Evolutionary conservation across 2,329 filamentous ascomycete genomes (phyloP).

Genomic region (Gnomoniopsis smithogilvyi): DNA sequence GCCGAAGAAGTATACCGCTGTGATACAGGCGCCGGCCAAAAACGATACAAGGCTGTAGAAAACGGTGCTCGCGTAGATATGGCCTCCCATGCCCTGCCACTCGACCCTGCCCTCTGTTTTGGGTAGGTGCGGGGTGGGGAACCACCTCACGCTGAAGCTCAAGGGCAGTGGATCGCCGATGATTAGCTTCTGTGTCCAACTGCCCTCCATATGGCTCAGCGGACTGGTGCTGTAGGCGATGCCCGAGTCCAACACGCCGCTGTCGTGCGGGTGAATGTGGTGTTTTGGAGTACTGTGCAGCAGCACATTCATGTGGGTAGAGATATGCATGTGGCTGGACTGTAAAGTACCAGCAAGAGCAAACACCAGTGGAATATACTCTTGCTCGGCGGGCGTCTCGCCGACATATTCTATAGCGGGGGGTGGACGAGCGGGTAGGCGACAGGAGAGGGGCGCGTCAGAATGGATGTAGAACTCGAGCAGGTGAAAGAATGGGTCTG

Average conservation of each 20-base stretch:
- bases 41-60: slow-evolving; percentile 62
- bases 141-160: slow-evolving; percentile 82
- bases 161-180: slow-evolving; percentile 84
- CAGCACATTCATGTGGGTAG: slow-evolving; percentile 84
- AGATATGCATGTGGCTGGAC: slow-evolving; percentile 83
- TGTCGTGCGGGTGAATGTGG: slow-evolving; percentile 60
- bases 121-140: slow-evolving; percentile 69
- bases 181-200: slow-evolving; percentile 63
- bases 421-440: slow-evolving; percentile 74
- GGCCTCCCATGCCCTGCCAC: slow-evolving; percentile 63
- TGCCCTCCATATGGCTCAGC: slow-evolving; percentile 55
- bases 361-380: slow-evolving; percentile 82
- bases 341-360: slow-evolving; percentile 88
- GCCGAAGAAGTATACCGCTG: slow-evolving; percentile 59
- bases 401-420: slow-evolving; percentile 53
- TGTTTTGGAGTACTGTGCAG: slow-evolving; percentile 68
- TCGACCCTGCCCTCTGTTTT: slow-evolving; percentile 62
- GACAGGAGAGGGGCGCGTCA: slow-evolving; percentile 89
- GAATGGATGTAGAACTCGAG: slow-evolving; percentile 98
- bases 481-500: slow-evolving; percentile 80
- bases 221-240: slow-evolving; percentile 83
- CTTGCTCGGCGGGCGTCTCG: slow-evolving; percentile 45
- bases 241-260: slow-evolving; percentile 81
- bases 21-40: slow-evolving; percentile 49
- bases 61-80: slow-evolving; percentile 60